Percentiles rank a stretch among this genome's conserved stretches.
These are phyloP conservation scores for Piper longum DNA, from an alignment of 164 flowering plant species.

Conservation along the genomic window DNA sequence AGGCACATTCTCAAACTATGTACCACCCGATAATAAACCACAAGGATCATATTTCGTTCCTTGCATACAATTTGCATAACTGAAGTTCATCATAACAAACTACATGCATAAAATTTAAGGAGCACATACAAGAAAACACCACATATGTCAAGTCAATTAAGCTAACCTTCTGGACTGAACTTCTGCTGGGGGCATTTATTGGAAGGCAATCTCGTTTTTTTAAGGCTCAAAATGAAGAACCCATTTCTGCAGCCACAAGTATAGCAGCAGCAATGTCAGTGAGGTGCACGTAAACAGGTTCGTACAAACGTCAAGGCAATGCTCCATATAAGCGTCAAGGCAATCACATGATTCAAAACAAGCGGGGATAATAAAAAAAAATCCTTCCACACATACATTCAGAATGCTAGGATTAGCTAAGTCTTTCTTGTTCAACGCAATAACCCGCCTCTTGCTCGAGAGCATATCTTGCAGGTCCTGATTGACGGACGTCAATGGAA, in stretches of 20 bases:
- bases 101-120: too few species aligned
- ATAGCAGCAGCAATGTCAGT: neutral
- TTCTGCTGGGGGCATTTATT: constrained; percentile 66
- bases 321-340: too few species aligned
- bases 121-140: too few species aligned
- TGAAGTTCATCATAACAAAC: too few species aligned
- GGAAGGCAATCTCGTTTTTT: constrained; percentile 51
- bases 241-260: constrained; percentile 50
- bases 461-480: constrained; percentile 59
- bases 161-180: constrained; percentile 70
- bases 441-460: constrained; percentile 53
- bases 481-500: constrained; percentile 80
- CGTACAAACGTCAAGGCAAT: too few species aligned
- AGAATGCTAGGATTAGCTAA: constrained; percentile 77
- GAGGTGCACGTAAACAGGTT: too few species aligned
- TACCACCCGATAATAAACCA: too few species aligned
- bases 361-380: too few species aligned
- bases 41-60: too few species aligned
- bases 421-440: constrained; percentile 92
- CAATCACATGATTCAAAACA: neutral
- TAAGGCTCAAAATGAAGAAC: constrained; percentile 42
- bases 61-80: too few species aligned
- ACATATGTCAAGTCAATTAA: too few species aligned
- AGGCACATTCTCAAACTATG: too few species aligned
- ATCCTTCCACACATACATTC: constrained; percentile 41